phyloP scores from a whole-genome alignment of 495 filamentous ascomycete genomes.

The Aspergillus ostianus region DNA sequence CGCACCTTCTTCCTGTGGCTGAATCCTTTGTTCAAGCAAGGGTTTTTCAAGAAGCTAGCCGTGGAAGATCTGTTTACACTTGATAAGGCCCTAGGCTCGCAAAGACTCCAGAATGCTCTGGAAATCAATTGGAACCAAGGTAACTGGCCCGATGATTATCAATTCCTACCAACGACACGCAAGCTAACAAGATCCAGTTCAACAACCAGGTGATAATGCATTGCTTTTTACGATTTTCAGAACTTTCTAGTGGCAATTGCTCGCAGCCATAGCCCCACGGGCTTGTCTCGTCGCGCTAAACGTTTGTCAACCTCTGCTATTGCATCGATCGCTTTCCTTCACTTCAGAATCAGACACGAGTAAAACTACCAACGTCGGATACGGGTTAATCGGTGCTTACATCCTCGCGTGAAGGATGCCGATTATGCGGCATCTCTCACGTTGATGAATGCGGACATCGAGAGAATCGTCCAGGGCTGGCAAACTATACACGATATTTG shows the following conservation, averaged over 20 bases:
- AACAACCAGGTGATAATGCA: constrained; percentile 14
- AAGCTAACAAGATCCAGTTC: constrained; percentile 13
- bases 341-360: constrained; percentile 40
- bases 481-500: constrained; percentile 56
- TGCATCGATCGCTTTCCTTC: constrained; percentile 51
- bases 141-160: constrained; percentile 1
- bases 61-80: constrained; percentile 46
- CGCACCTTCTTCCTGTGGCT: constrained; percentile 58
- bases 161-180: constrained; percentile 1
- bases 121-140: constrained; percentile 32
- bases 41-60: constrained; percentile 43
- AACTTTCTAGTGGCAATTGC: constrained; percentile 46
- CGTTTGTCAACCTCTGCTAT: constrained; percentile 63
- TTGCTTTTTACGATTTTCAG: constrained; percentile 25
- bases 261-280: constrained; percentile 51
- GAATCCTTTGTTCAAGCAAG: constrained; percentile 51
- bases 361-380: constrained; percentile 50
- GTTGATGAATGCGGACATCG: constrained; percentile 63
- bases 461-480: constrained; percentile 49
- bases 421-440: constrained; percentile 56
- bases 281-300: constrained; percentile 56
- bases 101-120: constrained; percentile 37
- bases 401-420: constrained; percentile 43
- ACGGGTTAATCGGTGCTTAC: constrained; percentile 66
- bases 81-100: constrained; percentile 43